Conservation (phyloP, 1,284 basidiomycete genomes). For the Prillingera fragicola region DNA sequence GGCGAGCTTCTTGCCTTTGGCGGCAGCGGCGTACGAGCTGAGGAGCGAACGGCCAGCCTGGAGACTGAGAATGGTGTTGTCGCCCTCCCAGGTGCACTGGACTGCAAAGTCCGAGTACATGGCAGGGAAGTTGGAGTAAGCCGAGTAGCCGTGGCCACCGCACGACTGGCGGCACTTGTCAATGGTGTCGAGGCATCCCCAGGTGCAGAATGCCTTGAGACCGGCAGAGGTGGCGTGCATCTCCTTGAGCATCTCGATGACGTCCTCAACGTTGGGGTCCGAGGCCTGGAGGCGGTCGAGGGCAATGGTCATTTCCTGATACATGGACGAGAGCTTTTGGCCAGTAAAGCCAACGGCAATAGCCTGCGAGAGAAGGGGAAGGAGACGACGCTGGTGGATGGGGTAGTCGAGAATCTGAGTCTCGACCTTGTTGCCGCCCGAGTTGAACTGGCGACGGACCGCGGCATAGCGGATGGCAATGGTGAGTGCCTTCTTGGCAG, state of each 20-base stretch:
- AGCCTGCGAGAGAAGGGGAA: slow-evolving; percentile 55
- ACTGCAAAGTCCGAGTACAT: slow-evolving; percentile 56
- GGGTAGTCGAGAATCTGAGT: slow-evolving; percentile 57
- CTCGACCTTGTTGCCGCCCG: slow-evolving; percentile 49
- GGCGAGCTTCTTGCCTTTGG: slow-evolving; percentile 50
- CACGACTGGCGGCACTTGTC: slow-evolving; percentile 55
- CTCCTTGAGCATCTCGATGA: slow-evolving; percentile 54
- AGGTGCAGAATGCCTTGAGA: slow-evolving; percentile 58
- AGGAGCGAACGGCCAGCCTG: slow-evolving; percentile 55
- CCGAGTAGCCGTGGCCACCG: slow-evolving; percentile 57
- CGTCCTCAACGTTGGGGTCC: slow-evolving; percentile 46
- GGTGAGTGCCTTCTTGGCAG: slow-evolving; percentile 55
- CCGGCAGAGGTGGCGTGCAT: slow-evolving; percentile 57
- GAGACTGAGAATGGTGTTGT: slow-evolving; percentile 54
- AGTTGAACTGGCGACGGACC: slow-evolving; percentile 54
- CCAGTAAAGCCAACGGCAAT: slow-evolving; percentile 56
- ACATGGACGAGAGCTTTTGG: slow-evolving; percentile 48
- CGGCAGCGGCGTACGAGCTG: slow-evolving; percentile 50
- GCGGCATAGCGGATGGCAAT: slow-evolving; percentile 56
- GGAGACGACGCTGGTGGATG: slow-evolving; percentile 56
- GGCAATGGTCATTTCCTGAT: slow-evolving; percentile 50
- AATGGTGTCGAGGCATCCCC: slow-evolving; percentile 55
- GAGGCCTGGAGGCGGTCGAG: slow-evolving; percentile 53
- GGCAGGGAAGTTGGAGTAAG: slow-evolving; percentile 54
- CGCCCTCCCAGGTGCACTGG: slow-evolving; percentile 56